Conservation (phyloP, 2,329 filamentous ascomycete species). For the Penicillium oxalicum region DNA sequence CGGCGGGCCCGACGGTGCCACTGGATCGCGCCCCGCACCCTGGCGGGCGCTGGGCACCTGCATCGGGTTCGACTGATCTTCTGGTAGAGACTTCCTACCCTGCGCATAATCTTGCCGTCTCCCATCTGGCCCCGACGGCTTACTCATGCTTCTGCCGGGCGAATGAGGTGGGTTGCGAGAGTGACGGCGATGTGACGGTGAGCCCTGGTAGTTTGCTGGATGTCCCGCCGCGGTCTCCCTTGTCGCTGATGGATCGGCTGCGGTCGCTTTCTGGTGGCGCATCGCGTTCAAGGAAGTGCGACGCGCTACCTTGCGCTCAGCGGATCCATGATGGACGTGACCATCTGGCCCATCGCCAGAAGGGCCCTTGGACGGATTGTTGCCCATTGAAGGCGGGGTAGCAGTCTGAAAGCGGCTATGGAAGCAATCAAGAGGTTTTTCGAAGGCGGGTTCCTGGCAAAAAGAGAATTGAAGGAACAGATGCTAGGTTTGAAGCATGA, state of each 20-base stretch:
- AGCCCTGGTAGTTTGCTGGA: constrained; percentile 29
- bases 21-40: constrained; percentile 25
- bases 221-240: constrained; percentile 41
- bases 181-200: constrained; percentile 39
- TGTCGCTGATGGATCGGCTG: constrained; percentile 40
- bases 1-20: constrained; percentile 40
- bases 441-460: constrained; percentile 2
- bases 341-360: constrained; percentile 27
- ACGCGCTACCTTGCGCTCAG: constrained; percentile 37
- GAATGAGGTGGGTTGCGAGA: constrained; percentile 33
- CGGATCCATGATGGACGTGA: constrained; percentile 21
- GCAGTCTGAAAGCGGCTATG: not conserved
- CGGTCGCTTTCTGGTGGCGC: constrained; percentile 34
- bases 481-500: constrained; percentile 22
- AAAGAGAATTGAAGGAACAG: constrained; percentile 6
- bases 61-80: constrained; percentile 35
- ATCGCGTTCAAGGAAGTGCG: constrained; percentile 39
- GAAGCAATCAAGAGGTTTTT: constrained; percentile 1
- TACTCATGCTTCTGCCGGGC: constrained; percentile 20
- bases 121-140: constrained; percentile 19
- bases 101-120: constrained; percentile 19
- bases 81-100: constrained; percentile 23
- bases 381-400: constrained; percentile 41
- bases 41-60: constrained; percentile 33
- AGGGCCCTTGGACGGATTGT: constrained; percentile 43